Evolutionary conservation across 331 rosid species (phyloP).

Genomic region (Prunus yedoensis): DNA sequence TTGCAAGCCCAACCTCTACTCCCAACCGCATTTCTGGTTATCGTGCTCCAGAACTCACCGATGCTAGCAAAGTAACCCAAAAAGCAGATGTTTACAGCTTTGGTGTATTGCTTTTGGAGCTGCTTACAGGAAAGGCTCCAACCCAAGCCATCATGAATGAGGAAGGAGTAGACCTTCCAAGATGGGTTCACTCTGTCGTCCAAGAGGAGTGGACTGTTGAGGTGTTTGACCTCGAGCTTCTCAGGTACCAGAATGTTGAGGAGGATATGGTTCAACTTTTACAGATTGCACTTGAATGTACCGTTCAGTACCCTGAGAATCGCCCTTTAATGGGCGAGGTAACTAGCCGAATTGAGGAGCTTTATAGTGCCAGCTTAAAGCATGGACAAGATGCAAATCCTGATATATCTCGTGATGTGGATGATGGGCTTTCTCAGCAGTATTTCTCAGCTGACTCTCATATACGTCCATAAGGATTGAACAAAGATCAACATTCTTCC

Average conservation of each 20-base stretch:
- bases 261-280: slow-evolving; percentile 89
- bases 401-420: slow-evolving; percentile 29
- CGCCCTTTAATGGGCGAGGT: slow-evolving; percentile 80
- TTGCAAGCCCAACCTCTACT: slow-evolving; percentile 63
- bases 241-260: slow-evolving; percentile 79
- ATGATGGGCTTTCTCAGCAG: slow-evolving; percentile 42
- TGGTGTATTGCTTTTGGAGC: slow-evolving; percentile 83
- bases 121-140: slow-evolving; percentile 86
- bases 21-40: slow-evolving; percentile 76
- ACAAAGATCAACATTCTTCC: slow-evolving; percentile 41
- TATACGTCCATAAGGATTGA: neutral
- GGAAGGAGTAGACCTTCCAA: slow-evolving; percentile 91
- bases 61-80: slow-evolving; percentile 62
- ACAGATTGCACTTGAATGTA: slow-evolving; percentile 71
- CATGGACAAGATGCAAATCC: slow-evolving; percentile 35
- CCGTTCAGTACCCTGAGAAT: slow-evolving; percentile 58
- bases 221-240: slow-evolving; percentile 89
- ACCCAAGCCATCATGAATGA: slow-evolving; percentile 68
- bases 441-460: slow-evolving; percentile 26
- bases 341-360: slow-evolving; percentile 54
- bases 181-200: slow-evolving; percentile 86
- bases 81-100: slow-evolving; percentile 86
- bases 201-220: slow-evolving; percentile 78
- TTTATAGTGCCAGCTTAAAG: slow-evolving; percentile 42
- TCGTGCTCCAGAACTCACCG: slow-evolving; percentile 87